Base-by-base conservation (phyloP, 345 rosid species). In the Boechera divaricarpa region DNA sequence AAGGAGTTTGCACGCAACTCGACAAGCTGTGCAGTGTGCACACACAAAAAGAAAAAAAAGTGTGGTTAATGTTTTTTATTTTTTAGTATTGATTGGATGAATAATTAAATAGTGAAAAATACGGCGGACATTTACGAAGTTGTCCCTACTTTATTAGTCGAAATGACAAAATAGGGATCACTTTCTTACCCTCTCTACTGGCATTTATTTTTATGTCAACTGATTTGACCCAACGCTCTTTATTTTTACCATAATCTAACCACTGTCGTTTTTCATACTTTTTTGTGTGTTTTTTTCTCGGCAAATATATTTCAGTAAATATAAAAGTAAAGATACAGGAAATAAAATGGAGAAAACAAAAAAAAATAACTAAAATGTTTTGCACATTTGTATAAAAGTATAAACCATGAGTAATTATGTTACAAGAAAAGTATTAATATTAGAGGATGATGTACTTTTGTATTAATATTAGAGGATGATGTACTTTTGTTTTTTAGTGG, bases 1-100 rank as follows among this genome's bases (percentile, higher is more conserved):
- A 64, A 77, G 83, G 75, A 77, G 24, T 79, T 82, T 82, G 88
- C 88, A 91, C 91, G 90, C 91, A 86, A 68, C 67, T 87, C 91
- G 91, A 89, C 91, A 87, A 86, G 42, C 45, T 54, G 35, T 32
- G 35, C 6, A 4, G 38, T 54, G 35, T 32, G 35, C 6, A 4
- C 6, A 32, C 5, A 6, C 3, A 4, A 4, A 45, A 0, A 18
- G 16, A 52, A 45, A 0, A 18, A n/a, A 49, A 52, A 52, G 13
- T 51, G 2, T 51, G 26, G 11, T 16, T 49, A 18, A n/a, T 49
- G 18, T 16, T 5, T 38, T 38, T 38, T 38, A 7, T 8, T 4
- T 8, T 9, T 38, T 8, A 38, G 2, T 45, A 1, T 45, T 13
- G 5, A 15, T 45, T 48, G 18, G 3, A 18, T 49, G 5, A 18